Evolutionary conservation across 495 filamentous ascomycete species (phyloP).

Genomic region (Jackrogersella minutella): DNA sequence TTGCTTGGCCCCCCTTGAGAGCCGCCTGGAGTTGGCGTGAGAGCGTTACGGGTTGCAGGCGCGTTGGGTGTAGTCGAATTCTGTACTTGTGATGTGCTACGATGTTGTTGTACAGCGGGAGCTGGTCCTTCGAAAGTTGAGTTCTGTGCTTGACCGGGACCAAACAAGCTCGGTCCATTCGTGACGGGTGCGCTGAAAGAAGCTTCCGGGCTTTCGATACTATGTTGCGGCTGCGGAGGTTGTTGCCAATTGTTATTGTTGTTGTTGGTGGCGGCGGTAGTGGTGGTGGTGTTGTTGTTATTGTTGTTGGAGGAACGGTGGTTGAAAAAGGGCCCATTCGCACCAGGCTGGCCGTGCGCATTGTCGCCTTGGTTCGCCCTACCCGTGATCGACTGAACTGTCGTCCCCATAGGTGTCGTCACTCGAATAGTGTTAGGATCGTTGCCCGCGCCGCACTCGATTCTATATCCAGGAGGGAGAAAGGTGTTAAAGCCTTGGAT

Average conservation of each 20-base stretch:
- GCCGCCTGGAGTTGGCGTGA: constrained; percentile 60
- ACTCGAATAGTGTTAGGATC: constrained; percentile 96
- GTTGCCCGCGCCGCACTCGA: constrained; percentile 91
- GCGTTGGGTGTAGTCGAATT: constrained; percentile 54
- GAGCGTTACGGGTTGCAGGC: constrained; percentile 53
- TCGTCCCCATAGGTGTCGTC: constrained; percentile 89
- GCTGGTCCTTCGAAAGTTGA: constrained; percentile 57
- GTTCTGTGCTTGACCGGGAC: constrained; percentile 51
- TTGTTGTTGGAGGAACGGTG: no score
- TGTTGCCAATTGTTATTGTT: constrained; percentile 58
- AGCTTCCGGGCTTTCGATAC: constrained; percentile 63
- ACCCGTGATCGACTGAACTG: constrained; percentile 63
- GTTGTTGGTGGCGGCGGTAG: no score
- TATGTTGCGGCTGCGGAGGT: constrained; percentile 64
- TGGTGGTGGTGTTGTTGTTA: no score
- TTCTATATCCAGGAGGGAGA: constrained; percentile 93
- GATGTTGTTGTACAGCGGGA: constrained; percentile 75
- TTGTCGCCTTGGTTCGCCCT: constrained; percentile 53
- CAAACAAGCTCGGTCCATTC: constrained; percentile 55
- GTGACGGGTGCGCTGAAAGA: constrained; percentile 60
- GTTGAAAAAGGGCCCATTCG: constrained; percentile 47
- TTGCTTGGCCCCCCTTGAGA: constrained; percentile 53
- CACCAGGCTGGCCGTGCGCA: constrained; percentile 47
- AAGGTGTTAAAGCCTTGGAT: constrained; percentile 99
- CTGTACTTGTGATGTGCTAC: constrained; percentile 80